These are phyloP conservation scores for Phytophthora pisi DNA, from an alignment of 352 stramenopile species.

Conservation along the genomic window DNA sequence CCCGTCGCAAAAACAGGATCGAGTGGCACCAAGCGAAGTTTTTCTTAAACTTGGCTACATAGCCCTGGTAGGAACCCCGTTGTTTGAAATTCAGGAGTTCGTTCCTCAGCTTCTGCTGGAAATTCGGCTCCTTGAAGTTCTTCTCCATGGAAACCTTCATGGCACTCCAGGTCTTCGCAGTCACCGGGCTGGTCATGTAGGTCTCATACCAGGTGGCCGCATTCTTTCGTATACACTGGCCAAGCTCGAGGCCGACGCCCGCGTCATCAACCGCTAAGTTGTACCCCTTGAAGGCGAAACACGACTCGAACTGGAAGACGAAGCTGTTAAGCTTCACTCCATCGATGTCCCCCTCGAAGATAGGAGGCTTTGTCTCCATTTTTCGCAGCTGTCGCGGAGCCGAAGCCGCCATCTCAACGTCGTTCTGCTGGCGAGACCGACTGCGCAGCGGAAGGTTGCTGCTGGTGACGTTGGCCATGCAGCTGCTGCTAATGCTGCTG, in stretches of 20 bases:
- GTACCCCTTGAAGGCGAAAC: slow-evolving; percentile 17
- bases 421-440: neutral
- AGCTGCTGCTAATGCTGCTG: neutral
- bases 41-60: slow-evolving; percentile 14
- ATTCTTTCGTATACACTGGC: slow-evolving; percentile 11
- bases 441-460: no score
- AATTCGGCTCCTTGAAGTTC: slow-evolving; percentile 13
- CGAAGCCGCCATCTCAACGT: slow-evolving; percentile 6
- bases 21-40: slow-evolving; percentile 6
- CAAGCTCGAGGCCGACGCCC: slow-evolving; percentile 1
- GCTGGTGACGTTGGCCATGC: neutral
- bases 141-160: slow-evolving; percentile 14
- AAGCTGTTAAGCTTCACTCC: slow-evolving; percentile 13
- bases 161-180: neutral
- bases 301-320: slow-evolving; percentile 20
- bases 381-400: slow-evolving; percentile 9
- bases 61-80: slow-evolving; percentile 8
- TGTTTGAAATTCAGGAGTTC: slow-evolving; percentile 16
- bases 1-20: slow-evolving; percentile 15
- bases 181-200: no score
- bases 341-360: slow-evolving; percentile 19
- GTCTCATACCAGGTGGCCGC: slow-evolving; percentile 12
- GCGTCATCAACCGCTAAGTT: slow-evolving; percentile 5
- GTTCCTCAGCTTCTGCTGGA: slow-evolving; percentile 13
- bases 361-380: slow-evolving; percentile 21